Percentiles rank a stretch among this genome's conserved stretches.
Conservation (phyloP, 2,329 filamentous ascomycete genomes). For the Zymoseptoria ardabiliae region DNA sequence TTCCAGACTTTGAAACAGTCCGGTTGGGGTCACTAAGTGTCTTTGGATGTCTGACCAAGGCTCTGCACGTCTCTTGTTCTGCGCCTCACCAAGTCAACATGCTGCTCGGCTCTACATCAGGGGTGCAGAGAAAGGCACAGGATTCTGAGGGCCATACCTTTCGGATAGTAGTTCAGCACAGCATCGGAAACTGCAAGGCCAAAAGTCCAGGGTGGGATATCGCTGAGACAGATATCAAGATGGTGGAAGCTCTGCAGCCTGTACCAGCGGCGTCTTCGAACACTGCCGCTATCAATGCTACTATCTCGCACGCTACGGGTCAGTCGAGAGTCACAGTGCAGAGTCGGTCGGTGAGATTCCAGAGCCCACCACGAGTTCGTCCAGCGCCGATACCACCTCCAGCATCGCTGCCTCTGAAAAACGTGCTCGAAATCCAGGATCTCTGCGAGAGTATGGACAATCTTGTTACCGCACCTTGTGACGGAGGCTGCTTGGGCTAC, state of each 20-base stretch:
- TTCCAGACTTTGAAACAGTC: slow-evolving; percentile 21
- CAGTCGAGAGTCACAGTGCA: not conserved
- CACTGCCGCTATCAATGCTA: not conserved
- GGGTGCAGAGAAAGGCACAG: not conserved
- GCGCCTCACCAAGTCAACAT: slow-evolving; percentile 17
- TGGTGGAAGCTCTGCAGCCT: not conserved
- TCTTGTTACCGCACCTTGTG: not conserved
- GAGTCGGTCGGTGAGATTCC: not conserved
- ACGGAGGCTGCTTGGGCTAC: slow-evolving; percentile 8
- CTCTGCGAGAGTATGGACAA: slow-evolving; percentile 4
- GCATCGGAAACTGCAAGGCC: not conserved
- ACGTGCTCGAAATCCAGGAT: slow-evolving; percentile 7
- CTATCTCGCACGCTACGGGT: not conserved
- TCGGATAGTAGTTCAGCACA: slow-evolving; percentile 6
- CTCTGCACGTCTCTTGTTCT: slow-evolving; percentile 24
- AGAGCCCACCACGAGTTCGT: not conserved
- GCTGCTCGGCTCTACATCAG: not conserved
- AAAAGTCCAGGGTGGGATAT: not conserved
- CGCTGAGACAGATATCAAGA: slow-evolving; percentile 4
- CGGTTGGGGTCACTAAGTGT: slow-evolving; percentile 19
- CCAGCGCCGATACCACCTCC: not conserved
- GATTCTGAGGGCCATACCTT: not conserved
- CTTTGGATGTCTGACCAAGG: slow-evolving; percentile 14
- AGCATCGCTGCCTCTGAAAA: not conserved
- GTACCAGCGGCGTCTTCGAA: not conserved